Evolutionary conservation across 2,329 filamentous ascomycete genomes (phyloP).

Genomic region (Coniochaeta ligniaria): DNA sequence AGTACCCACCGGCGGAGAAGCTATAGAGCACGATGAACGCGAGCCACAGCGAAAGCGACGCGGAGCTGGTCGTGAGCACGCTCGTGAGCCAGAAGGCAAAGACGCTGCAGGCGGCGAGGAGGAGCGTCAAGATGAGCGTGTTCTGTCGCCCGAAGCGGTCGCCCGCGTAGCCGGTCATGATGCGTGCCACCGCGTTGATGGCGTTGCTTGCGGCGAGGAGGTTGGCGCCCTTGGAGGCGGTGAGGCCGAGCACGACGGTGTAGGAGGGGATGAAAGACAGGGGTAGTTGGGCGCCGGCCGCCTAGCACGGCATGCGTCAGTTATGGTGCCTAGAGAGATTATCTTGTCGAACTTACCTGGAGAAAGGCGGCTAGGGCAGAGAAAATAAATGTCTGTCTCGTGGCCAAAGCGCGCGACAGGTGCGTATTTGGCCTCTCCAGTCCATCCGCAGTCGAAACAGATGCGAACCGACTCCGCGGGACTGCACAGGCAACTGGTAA

Average conservation of each 20-base stretch:
- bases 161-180: slow-evolving; percentile 34
- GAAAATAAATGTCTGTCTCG: slow-evolving; percentile 31
- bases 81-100: slow-evolving; percentile 28
- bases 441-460: slow-evolving; percentile 9
- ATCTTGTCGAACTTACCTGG: slow-evolving; percentile 10
- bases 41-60: slow-evolving; percentile 26
- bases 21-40: slow-evolving; percentile 35
- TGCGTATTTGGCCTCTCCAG: slow-evolving; percentile 21
- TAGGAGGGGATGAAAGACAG: slow-evolving; percentile 41
- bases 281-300: slow-evolving; percentile 36
- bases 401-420: slow-evolving; percentile 27
- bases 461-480: slow-evolving; percentile 28
- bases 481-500: slow-evolving; percentile 31
- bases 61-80: slow-evolving; percentile 11
- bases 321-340: background rate
- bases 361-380: slow-evolving; percentile 31
- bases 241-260: slow-evolving; percentile 33
- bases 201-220: slow-evolving; percentile 36
- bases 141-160: slow-evolving; percentile 41
- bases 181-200: slow-evolving; percentile 35
- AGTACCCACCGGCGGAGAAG: slow-evolving; percentile 34
- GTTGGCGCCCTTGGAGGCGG: slow-evolving; percentile 30
- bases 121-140: slow-evolving; percentile 31
- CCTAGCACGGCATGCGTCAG: slow-evolving; percentile 16
- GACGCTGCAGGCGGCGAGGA: slow-evolving; percentile 27